Evolutionary conservation across 495 filamentous ascomycete species (phyloP).

Genomic region (Penicillium ucsense): DNA sequence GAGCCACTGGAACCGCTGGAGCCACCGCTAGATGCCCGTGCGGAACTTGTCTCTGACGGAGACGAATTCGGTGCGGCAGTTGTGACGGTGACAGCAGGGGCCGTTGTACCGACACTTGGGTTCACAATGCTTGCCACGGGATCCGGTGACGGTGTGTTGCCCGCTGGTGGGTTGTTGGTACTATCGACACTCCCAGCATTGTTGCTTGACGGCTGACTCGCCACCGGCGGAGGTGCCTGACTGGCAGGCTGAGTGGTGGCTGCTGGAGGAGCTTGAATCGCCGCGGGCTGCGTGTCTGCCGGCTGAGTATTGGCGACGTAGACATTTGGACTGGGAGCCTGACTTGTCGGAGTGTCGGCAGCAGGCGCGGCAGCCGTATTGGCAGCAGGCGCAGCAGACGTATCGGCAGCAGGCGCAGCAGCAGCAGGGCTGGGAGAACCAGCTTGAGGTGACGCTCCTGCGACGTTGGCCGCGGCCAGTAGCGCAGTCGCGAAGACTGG

Average conservation of each 20-base stretch:
- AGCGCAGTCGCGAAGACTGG: conserved; percentile 18
- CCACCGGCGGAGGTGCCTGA: neutral
- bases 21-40: neutral
- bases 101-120: conserved; percentile 1
- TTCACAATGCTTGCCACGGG: conserved; percentile 2
- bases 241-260: neutral
- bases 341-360: neutral
- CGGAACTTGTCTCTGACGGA: conserved; percentile 1
- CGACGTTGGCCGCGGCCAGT: conserved; percentile 12
- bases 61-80: conserved; percentile 2
- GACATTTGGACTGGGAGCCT: neutral
- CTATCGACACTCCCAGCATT: too few relatives aligned
- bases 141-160: neutral
- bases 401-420: neutral
- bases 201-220: too few relatives aligned
- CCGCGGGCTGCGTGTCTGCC: neutral
- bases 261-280: neutral
- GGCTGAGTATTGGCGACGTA: neutral
- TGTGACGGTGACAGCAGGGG: conserved; percentile 4
- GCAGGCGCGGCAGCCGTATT: neutral
- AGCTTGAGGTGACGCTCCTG: conserved; percentile 11
- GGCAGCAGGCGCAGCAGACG: neutral
- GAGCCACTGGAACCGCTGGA: neutral
- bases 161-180: neutral
- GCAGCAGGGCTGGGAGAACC: neutral